These are phyloP conservation scores for Boletus speciosus DNA, from an alignment of 768 basidiomycete species.

Conservation along the genomic window DNA sequence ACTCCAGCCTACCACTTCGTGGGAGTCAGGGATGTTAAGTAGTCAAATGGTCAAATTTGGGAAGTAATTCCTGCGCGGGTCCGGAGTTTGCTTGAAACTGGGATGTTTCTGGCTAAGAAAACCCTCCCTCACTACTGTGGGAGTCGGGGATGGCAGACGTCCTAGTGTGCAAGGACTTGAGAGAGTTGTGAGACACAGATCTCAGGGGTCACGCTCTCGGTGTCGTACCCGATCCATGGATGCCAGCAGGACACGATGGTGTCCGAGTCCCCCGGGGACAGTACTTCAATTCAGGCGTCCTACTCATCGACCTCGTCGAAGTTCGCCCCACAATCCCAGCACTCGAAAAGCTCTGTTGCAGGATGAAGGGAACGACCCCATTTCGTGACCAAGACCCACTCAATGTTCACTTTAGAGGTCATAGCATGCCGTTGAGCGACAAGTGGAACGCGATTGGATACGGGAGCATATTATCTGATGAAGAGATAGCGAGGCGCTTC, in stretches of 20 bases:
- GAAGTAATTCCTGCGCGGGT: too few relatives aligned
- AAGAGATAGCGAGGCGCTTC: conserved; percentile 31
- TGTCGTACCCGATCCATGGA: conserved; percentile 43
- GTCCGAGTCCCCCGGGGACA: conserved; percentile 29
- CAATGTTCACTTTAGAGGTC: conserved; percentile 39
- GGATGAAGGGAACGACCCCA: conserved; percentile 23
- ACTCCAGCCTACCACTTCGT: too few relatives aligned
- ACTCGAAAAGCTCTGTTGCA: conserved; percentile 22
- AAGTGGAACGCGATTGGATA: conserved; percentile 52
- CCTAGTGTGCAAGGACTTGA: conserved; percentile 37
- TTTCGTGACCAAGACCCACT: conserved; percentile 48
- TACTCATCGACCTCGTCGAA: conserved; percentile 44
- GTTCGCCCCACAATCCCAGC: conserved; percentile 26
- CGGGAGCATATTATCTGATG: conserved; percentile 40
- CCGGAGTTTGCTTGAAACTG: too few relatives aligned
- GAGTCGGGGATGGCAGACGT: not conserved
- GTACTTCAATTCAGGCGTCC: conserved; percentile 52
- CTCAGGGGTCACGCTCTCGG: conserved; percentile 39
- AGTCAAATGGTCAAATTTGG: too few relatives aligned
- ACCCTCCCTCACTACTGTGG: too few relatives aligned
- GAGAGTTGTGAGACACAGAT: conserved; percentile 43
- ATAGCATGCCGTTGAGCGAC: conserved; percentile 38
- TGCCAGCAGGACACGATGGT: conserved; percentile 36
- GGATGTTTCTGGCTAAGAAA: too few relatives aligned
- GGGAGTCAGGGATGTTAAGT: too few relatives aligned